These are phyloP conservation scores for Saccharomycodes ludwigii DNA, from an alignment of 805 yeast genomes.

Conservation along the genomic window DNA sequence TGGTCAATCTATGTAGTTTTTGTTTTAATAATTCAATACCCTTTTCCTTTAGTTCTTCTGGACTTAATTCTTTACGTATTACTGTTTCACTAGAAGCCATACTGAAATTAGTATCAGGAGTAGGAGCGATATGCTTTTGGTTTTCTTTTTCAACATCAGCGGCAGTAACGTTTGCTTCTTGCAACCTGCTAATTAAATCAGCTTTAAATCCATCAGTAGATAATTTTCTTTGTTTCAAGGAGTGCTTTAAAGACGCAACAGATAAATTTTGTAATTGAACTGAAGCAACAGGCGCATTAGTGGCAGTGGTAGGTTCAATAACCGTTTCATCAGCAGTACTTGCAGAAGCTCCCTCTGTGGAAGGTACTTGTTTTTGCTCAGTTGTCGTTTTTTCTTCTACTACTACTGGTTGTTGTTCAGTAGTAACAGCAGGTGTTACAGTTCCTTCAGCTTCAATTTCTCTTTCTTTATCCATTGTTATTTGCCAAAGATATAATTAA, in stretches of 20 bases:
- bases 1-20: slow-evolving; percentile 60
- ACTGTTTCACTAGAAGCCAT: not conserved
- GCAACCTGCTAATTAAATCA: slow-evolving; percentile 56
- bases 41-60: slow-evolving; percentile 43
- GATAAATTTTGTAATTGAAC: slow-evolving; percentile 59
- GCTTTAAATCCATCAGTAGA: slow-evolving; percentile 69
- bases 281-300: too few species aligned
- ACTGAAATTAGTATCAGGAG: slow-evolving; percentile 7
- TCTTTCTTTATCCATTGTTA: too few species aligned
- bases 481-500: too few species aligned
- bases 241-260: slow-evolving; percentile 75
- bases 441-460: too few species aligned
- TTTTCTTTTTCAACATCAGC: slow-evolving; percentile 3
- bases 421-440: too few species aligned
- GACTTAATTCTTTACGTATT: slow-evolving; percentile 2
- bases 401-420: too few species aligned
- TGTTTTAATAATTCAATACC: slow-evolving; percentile 57
- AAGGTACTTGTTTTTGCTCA: too few species aligned
- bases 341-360: too few species aligned
- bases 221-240: slow-evolving; percentile 54
- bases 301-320: too few species aligned
- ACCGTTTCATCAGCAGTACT: too few species aligned
- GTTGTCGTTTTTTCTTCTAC: too few species aligned
- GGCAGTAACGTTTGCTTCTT: slow-evolving; percentile 35
- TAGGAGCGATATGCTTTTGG: slow-evolving; percentile 5